Evolutionary conservation across 306 rosid species (phyloP), one percentile per base, ranked within the genome.

Genomic region (Benincasa hispida): DNA sequence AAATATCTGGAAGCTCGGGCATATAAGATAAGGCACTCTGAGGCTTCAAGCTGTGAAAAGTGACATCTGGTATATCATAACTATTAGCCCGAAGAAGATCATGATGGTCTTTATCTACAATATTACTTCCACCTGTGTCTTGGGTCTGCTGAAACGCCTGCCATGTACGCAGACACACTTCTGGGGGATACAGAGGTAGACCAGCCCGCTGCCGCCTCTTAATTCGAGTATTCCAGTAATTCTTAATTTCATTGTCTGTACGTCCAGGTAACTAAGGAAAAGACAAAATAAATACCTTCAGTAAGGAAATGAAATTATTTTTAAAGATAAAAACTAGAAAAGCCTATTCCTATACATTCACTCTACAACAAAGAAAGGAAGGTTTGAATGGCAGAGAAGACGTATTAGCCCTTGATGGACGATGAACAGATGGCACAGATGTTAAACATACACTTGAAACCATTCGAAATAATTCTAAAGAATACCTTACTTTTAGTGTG

Each of bases 201-300:
- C 98, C 98, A 81, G 97, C 96, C 74, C 99, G 89, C 75, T 90
- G 93, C 59, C 90, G 89, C 78, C 98, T 86, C 87, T 95, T 95
- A 72, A 89, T 83, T 69, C 99, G 92, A 75, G 99, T 92, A 82
- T 95, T 95, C 99, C 99, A 95, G 86, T 90, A 95, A 82, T 95
- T 95, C 88, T 95, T 95, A 81, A 95, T 95, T 89, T 95, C 99
- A 74, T 95, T 95, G 85, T 95, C 99, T 4, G 99, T 95, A 57
- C 99, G 99, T 41, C 99, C 99, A 59, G 96, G 97, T 79, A 95
- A 86, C 99, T 95, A 76, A 83, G 69, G 76, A 74, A 84, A 82
- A 45, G 65, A 74, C 78, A 79, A 24, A 10, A 74, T 77, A 56
- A 80, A 30, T 67, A 81, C 22, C 76, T 60, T 56, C 25, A 62